These are phyloP conservation scores for Kodamaea anthophila DNA, from an alignment of 1,139 yeast genomes.

Conservation along the genomic window DNA sequence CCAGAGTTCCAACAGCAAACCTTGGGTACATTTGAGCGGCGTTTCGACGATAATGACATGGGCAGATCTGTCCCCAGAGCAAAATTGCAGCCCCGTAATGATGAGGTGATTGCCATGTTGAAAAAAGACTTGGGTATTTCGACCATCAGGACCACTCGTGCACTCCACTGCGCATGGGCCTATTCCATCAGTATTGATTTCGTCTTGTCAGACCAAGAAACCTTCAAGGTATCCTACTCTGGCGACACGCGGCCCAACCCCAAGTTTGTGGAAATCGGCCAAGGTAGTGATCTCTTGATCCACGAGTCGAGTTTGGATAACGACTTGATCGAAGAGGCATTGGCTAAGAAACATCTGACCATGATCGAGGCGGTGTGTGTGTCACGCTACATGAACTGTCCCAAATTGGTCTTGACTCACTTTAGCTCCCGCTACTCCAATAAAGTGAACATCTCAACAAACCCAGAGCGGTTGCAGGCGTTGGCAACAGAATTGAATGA, in stretches of 20 bases:
- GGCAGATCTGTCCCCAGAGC: conserved; percentile 16
- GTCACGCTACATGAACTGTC: conserved; percentile 65
- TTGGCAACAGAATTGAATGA: conserved; percentile 20
- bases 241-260: conserved; percentile 91
- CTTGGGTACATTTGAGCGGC: conserved; percentile 29
- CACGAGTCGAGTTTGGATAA: conserved; percentile 94
- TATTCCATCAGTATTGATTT: conserved; percentile 65
- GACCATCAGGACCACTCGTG: conserved; percentile 57
- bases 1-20: conserved; percentile 23
- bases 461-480: conserved; percentile 16
- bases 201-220: conserved; percentile 15
- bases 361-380: conserved; percentile 79
- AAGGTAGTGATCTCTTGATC: conserved; percentile 65
- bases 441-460: conserved; percentile 41
- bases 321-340: conserved; percentile 73
- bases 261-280: conserved; percentile 56
- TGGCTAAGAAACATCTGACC: conserved; percentile 81
- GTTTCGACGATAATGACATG: conserved; percentile 19
- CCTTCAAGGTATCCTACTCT: conserved; percentile 76
- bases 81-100: conserved; percentile 14
- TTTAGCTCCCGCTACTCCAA: conserved; percentile 87
- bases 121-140: conserved; percentile 22
- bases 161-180: conserved; percentile 80
- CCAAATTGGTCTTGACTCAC: conserved; percentile 73
- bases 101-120: conserved; percentile 15